Percentiles rank a stretch among this genome's conserved stretches.
Conservation (phyloP, 2,329 filamentous ascomycete genomes). For the Epichloe baconii region DNA sequence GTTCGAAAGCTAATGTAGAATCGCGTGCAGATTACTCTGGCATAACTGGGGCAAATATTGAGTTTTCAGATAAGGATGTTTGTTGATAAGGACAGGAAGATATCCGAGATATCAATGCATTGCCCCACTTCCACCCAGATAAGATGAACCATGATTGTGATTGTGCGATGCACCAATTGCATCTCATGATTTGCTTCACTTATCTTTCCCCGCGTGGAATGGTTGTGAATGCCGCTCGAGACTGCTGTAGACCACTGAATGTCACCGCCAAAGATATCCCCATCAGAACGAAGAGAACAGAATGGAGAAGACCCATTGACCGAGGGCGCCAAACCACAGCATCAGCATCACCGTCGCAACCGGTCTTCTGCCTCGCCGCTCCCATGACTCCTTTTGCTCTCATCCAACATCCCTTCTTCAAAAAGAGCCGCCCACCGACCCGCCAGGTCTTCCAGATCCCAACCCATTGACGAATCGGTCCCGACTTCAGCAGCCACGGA, state of each 20-base stretch:
- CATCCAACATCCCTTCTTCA: conserved; percentile 20
- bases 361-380: not conserved
- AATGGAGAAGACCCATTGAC: too few species aligned
- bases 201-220: not conserved
- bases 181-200: not conserved
- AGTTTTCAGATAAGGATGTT: not conserved
- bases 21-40: not conserved
- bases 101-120: not conserved
- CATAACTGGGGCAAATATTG: not conserved
- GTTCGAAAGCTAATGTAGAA: too few species aligned
- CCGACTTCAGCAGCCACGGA: conserved; percentile 47
- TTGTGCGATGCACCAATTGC: not conserved
- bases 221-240: too few species aligned
- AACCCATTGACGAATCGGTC: conserved; percentile 5
- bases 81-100: not conserved
- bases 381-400: conserved; percentile 12
- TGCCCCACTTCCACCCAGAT: not conserved
- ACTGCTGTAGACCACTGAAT: too few species aligned
- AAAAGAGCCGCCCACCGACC: conserved; percentile 23
- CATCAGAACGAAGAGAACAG: too few species aligned
- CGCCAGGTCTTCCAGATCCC: conserved; percentile 18
- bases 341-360: not conserved
- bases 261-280: too few species aligned
- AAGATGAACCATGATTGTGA: not conserved
- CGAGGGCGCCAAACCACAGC: not conserved